Evolutionary conservation across 768 basidiomycete species (phyloP).

Genomic region (Gautieria morchelliformis): DNA sequence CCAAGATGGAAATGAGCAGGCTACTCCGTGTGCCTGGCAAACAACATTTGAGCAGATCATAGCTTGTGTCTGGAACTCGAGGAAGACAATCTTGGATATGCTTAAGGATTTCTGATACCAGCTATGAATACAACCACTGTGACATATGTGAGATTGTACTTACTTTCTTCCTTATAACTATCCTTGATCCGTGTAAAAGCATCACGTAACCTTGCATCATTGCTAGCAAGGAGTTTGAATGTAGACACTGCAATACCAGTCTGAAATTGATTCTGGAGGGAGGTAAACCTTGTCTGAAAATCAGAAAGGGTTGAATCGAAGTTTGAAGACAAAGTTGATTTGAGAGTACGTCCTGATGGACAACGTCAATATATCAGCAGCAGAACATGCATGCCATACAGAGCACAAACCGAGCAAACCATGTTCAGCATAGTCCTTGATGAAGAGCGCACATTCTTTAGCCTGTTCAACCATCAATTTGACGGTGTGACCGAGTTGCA

Average conservation of each 20-base stretch:
- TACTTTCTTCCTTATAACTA: not conserved
- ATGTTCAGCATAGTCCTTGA: not conserved
- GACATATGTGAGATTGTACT: not conserved
- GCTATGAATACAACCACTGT: not conserved
- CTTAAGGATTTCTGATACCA: not conserved
- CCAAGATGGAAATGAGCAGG: slow-evolving; percentile 13
- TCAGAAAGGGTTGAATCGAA: not conserved
- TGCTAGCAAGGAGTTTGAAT: not conserved
- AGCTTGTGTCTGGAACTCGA: not conserved
- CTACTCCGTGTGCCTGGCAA: not conserved
- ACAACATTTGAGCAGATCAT: not conserved
- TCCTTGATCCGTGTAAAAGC: not conserved
- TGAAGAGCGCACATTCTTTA: not conserved
- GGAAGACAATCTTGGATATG: not conserved
- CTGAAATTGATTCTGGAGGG: not conserved
- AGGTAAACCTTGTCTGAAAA: not conserved
- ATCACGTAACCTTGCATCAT: not conserved
- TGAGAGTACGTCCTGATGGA: not conserved
- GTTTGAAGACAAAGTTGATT: not conserved
- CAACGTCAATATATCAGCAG: not conserved
- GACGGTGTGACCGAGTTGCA: not conserved
- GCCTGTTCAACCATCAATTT: not conserved
- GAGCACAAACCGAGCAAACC: not conserved
- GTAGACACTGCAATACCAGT: not conserved
- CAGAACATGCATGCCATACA: not conserved